A percentile compares a stretch with the other conserved stretches of the same genome.
Conservation (phyloP, 768 basidiomycete genomes). For the Lepiota brunneoincarnata region DNA sequence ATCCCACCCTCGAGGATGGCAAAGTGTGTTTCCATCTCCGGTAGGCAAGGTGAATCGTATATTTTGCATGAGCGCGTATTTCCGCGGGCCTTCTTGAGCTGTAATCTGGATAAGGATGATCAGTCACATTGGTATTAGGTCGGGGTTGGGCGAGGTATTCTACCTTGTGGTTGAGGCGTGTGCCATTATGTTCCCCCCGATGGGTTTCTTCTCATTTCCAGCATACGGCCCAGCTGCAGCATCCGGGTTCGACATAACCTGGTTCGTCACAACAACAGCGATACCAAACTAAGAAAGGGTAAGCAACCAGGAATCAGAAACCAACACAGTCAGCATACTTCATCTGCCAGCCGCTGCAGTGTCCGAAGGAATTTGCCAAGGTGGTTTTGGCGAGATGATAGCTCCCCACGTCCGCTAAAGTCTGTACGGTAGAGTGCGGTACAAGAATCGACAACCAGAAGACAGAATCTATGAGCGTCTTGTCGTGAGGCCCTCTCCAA, state of each 20-base stretch:
- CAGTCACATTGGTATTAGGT: constrained; percentile 3
- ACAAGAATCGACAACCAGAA: constrained; percentile 95
- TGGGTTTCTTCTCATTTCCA: constrained; percentile 95
- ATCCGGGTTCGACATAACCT: constrained; percentile 99
- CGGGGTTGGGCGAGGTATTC: constrained; percentile 15
- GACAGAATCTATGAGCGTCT: constrained; percentile 70
- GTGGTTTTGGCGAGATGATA: constrained; percentile 93
- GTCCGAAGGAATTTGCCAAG: constrained; percentile 94
- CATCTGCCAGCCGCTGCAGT: constrained; percentile 91
- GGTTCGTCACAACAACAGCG: constrained; percentile 96
- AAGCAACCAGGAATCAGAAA: constrained; percentile 15
- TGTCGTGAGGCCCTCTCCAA: background rate
- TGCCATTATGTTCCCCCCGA: constrained; percentile 98
- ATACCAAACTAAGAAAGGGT: constrained; percentile 76
- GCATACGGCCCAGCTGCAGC: constrained; percentile 87
- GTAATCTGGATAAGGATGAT: constrained; percentile 50
- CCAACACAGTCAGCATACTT: constrained; percentile 48
- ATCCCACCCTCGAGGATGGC: constrained; percentile 91
- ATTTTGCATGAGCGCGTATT: constrained; percentile 94
- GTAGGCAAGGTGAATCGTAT: constrained; percentile 96
- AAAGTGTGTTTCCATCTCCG: constrained; percentile 94
- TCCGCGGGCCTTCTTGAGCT: constrained; percentile 89
- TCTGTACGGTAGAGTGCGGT: constrained; percentile 95
- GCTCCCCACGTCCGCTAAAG: constrained; percentile 91
- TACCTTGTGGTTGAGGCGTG: constrained; percentile 97